phyloP scores from a whole-genome alignment of 208 protist genomes.

The Acanthamoeba lenticulata region DNA sequence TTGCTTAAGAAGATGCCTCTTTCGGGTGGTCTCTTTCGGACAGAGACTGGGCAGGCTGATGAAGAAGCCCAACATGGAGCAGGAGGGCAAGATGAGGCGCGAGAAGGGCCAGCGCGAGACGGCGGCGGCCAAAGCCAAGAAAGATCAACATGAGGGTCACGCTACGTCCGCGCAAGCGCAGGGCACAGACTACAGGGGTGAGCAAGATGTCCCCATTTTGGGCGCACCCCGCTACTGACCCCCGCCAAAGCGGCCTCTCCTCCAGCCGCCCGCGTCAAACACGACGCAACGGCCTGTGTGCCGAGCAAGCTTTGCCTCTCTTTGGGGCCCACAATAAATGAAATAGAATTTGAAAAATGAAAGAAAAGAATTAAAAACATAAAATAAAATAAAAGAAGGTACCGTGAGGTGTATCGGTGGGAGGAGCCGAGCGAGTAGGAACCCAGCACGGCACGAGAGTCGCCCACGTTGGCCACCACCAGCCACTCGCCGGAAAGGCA shows the following conservation, averaged over 20 bases:
- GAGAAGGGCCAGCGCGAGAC: background rate
- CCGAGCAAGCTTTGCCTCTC: too few relatives aligned
- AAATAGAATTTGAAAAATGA: too few relatives aligned
- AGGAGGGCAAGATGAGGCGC: background rate
- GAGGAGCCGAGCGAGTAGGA: background rate
- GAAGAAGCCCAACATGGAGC: background rate
- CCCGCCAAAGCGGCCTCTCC: background rate
- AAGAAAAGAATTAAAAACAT: too few relatives aligned
- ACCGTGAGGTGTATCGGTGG: background rate
- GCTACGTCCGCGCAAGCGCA: background rate
- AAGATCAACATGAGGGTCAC: background rate
- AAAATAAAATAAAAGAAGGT: background rate
- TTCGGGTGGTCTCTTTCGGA: too few relatives aligned
- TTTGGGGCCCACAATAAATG: too few relatives aligned
- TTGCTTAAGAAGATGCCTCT: too few relatives aligned
- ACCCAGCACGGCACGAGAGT: constrained; percentile 24
- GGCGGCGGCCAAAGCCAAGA: background rate
- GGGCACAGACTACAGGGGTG: background rate
- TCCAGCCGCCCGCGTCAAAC: background rate
- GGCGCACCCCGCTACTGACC: background rate
- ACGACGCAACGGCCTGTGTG: too few relatives aligned
- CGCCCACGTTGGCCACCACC: constrained; percentile 29
- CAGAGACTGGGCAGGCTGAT: background rate
- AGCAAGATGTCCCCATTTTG: background rate
- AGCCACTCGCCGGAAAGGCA: constrained; percentile 4